Evolutionary conservation across 1,284 basidiomycete genomes (phyloP), one percentile per base, ranked within the genome.

Genomic region (Schizopora paradoxa): DNA sequence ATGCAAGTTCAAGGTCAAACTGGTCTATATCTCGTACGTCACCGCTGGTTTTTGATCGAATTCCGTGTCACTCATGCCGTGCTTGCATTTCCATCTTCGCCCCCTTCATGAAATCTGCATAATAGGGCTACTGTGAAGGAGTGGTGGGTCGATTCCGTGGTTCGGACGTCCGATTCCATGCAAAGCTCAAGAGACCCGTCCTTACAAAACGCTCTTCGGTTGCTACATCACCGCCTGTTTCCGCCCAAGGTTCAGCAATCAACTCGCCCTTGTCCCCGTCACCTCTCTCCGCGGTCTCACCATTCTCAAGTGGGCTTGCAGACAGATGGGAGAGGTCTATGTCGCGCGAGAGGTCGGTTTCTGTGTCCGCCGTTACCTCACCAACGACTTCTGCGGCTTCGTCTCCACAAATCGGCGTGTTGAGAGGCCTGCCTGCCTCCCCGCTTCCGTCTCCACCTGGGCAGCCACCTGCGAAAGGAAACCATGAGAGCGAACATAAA

Each of bases 61-160:
- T 34, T 40, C 31, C 37, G 35, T 7, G 27, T 35, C 11, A 47
- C 6, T 25, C 14, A 11, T n/a, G 6, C 34, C 27, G 10, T 19
- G 35, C 5, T 10, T 36, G 33, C 28, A 23, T 43, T 19, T 22
- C 39, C 7, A 31, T 5, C 21, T 40, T 21, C 45, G 2, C 43
- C 18, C 8, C 13, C 19, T 19, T 25, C 26, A 37, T 31, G 27
- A 32, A 11, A 14, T 18, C 18, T 32, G 25, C 16, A 41, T 40
- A 47, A 6, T 53, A 87, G 74, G 88, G 88, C 0, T 86, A 85
- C 56, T 96, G 93, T 61, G 92, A 96, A 66, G 91, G 88, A 41
- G 89, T 95, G 37, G 84, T 95, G 2, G 92, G 92, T 11, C 77
- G 82, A 33, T 93, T 95, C 61, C 69, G 74, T 26, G 79, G 76